Conservation (phyloP, 805 yeast species). For the Candida yuanshanica region DNA sequence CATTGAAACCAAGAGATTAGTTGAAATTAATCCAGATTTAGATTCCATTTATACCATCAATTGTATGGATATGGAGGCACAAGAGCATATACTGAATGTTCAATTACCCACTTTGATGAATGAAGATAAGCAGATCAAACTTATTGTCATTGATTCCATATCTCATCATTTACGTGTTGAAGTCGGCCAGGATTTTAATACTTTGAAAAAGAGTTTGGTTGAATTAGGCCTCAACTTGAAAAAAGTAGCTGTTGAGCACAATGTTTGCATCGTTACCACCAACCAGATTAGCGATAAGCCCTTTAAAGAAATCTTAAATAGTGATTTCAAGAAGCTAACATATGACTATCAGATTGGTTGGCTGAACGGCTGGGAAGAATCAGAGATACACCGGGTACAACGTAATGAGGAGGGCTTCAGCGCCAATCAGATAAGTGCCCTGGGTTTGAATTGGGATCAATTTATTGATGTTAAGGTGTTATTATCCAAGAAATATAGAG, state of each 20-base stretch:
- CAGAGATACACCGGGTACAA: constrained; percentile 30
- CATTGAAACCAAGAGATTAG: constrained; percentile 59
- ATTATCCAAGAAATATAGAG: constrained; percentile 34
- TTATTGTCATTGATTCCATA: constrained; percentile 74
- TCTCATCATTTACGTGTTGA: constrained; percentile 76
- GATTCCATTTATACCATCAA: constrained; percentile 45
- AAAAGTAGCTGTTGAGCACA: constrained; percentile 38
- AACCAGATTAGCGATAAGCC: constrained; percentile 77
- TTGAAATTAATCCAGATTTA: constrained; percentile 37
- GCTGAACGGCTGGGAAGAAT: constrained; percentile 68
- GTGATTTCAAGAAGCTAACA: constrained; percentile 24
- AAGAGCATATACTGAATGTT: constrained; percentile 63
- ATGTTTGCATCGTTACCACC: constrained; percentile 61
- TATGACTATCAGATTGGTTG: constrained; percentile 67
- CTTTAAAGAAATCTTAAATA: constrained; percentile 16
- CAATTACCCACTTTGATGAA: constrained; percentile 59
- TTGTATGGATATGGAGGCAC: constrained; percentile 65
- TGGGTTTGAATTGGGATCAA: constrained; percentile 53
- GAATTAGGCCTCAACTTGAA: constrained; percentile 43
- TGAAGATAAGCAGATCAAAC: constrained; percentile 34
- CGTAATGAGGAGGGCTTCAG: constrained; percentile 2
- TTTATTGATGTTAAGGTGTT: constrained; percentile 44
- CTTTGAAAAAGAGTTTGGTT: constrained; percentile 36
- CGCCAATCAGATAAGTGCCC: constrained; percentile 39
- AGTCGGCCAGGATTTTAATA: constrained; percentile 34